These are phyloP conservation scores for Dioszegia hungarica DNA, from an alignment of 768 basidiomycete genomes.

Conservation along the genomic window DNA sequence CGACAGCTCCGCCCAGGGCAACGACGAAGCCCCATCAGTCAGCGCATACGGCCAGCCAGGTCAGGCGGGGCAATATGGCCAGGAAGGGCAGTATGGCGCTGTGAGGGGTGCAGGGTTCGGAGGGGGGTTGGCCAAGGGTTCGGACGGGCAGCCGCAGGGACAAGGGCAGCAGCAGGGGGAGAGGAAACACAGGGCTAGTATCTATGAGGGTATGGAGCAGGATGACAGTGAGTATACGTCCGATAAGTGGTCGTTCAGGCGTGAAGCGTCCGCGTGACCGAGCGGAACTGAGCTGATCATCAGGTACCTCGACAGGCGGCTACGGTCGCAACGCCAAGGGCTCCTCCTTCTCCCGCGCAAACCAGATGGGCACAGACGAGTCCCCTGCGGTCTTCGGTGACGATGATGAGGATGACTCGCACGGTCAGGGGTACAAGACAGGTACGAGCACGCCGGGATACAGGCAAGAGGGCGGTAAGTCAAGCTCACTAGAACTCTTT, in stretches of 20 bases:
- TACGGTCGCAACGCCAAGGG: conserved; percentile 32
- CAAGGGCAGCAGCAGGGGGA: conserved; percentile 5
- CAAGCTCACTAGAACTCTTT: too few relatives aligned
- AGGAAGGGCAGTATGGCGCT: conserved; percentile 22
- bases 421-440: conserved; percentile 32
- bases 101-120: conserved; percentile 22
- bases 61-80: conserved; percentile 9
- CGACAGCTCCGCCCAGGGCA: background rate
- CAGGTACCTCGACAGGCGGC: conserved; percentile 35
- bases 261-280: too few relatives aligned
- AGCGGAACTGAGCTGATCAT: background rate
- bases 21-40: background rate
- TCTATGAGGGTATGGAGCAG: conserved; percentile 19
- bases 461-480: conserved; percentile 36
- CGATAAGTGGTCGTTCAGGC: background rate
- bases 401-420: conserved; percentile 18
- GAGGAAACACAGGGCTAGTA: conserved; percentile 7
- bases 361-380: conserved; percentile 34
- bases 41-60: background rate
- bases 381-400: conserved; percentile 11
- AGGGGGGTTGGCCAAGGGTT: conserved; percentile 15
- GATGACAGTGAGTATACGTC: conserved; percentile 19
- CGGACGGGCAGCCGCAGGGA: conserved; percentile 3
- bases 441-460: conserved; percentile 43
- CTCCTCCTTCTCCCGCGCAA: conserved; percentile 27